Percentiles rank a stretch among this genome's conserved stretches.
These are phyloP conservation scores for Tetradesmus lagerheimii DNA, from an alignment of 139 green algal genomes.

Conservation along the genomic window DNA sequence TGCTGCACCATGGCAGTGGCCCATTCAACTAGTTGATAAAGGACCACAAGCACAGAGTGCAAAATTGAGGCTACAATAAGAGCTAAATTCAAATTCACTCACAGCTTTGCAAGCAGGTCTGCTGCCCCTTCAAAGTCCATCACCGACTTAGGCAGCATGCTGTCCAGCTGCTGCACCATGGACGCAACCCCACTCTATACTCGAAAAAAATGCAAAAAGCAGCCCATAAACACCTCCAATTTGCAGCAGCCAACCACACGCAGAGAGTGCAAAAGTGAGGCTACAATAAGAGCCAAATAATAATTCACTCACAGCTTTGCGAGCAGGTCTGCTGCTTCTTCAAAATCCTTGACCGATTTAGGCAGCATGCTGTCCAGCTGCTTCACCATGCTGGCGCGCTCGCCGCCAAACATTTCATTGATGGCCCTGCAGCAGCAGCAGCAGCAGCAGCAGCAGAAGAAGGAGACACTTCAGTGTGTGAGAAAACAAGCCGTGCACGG, in stretches of 20 bases:
- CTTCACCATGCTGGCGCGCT: background rate
- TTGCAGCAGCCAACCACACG: background rate
- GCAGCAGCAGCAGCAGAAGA: constrained; percentile 25
- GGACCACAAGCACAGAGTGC: too few species aligned
- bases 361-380: constrained; percentile 77
- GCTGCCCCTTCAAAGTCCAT: constrained; percentile 86
- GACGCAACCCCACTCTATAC: background rate
- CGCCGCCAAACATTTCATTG: constrained; percentile 80
- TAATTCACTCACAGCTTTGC: constrained; percentile 2
- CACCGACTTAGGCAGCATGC: constrained; percentile 74
- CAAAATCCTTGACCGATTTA: constrained; percentile 82
- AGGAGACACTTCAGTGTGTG: too few species aligned
- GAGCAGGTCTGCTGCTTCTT: constrained; percentile 62
- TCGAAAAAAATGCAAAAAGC: background rate
- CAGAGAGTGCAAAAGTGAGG: background rate
- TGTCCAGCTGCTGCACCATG: constrained; percentile 62
- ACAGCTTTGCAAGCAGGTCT: background rate
- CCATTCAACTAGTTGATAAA: too few species aligned
- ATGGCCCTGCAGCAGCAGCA: constrained; percentile 45
- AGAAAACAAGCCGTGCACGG: too few species aligned
- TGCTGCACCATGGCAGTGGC: constrained; percentile 44
- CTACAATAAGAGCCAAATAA: background rate
- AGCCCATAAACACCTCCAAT: background rate
- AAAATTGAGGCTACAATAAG: too few species aligned
- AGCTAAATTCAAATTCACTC: background rate